Evolutionary conservation across 495 filamentous ascomycete species (phyloP).

Genomic region (Penicillium lagena): DNA sequence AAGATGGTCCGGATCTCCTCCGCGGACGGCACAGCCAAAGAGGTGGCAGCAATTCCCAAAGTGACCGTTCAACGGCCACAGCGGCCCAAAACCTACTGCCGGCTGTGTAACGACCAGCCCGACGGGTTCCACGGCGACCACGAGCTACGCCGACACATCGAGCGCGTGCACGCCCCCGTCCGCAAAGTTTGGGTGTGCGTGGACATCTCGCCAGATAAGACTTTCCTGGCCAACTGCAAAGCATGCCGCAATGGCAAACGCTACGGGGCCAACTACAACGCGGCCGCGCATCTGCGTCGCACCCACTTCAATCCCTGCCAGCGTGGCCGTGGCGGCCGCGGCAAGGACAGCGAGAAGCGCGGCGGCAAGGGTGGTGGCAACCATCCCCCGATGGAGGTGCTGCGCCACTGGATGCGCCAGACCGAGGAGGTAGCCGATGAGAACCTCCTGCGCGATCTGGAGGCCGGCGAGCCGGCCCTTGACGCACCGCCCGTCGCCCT

Average conservation of each 20-base stretch:
- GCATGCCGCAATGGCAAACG: constrained; percentile 69
- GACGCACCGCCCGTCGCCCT: background rate
- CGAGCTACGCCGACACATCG: constrained; percentile 80
- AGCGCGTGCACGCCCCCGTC: constrained; percentile 66
- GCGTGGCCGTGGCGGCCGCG: constrained; percentile 45
- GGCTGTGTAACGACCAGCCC: constrained; percentile 66
- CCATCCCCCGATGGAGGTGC: constrained; percentile 69
- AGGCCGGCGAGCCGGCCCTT: background rate
- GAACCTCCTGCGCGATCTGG: constrained; percentile 9
- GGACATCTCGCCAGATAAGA: constrained; percentile 53
- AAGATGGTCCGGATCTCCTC: constrained; percentile 52
- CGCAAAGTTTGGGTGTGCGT: constrained; percentile 79
- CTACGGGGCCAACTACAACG: constrained; percentile 94
- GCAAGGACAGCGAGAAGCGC: constrained; percentile 56
- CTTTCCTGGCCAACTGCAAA: constrained; percentile 79
- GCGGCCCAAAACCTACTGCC: constrained; percentile 71
- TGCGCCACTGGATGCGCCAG: constrained; percentile 80
- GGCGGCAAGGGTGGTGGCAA: constrained; percentile 82
- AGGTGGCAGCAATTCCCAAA: constrained; percentile 60
- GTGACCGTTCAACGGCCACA: constrained; percentile 67
- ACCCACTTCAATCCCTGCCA: constrained; percentile 75
- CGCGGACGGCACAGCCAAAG: constrained; percentile 52
- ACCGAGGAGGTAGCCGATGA: constrained; percentile 45
- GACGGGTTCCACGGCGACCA: constrained; percentile 92
- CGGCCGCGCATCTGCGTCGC: constrained; percentile 82